A percentile compares a stretch with the other conserved stretches of the same genome.
These are phyloP conservation scores for Kwoniella pini DNA, from an alignment of 768 basidiomycete species.

Conservation along the genomic window DNA sequence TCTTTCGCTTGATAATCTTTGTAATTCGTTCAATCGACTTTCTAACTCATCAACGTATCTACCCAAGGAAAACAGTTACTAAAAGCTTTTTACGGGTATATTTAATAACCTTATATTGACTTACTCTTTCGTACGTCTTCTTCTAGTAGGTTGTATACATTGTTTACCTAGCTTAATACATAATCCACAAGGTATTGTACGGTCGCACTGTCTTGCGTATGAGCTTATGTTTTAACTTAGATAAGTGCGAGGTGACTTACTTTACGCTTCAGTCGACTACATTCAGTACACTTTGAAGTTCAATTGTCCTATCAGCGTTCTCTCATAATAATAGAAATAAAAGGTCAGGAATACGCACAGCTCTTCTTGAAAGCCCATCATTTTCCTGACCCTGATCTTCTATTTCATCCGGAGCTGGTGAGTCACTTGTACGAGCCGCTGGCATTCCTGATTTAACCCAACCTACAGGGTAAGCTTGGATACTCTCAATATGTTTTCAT, in stretches of 20 bases:
- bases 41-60: conserved; percentile 8
- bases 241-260: no score
- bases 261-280: conserved; percentile 20
- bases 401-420: not conserved
- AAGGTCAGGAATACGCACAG: not conserved
- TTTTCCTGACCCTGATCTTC: not conserved
- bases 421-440: not conserved
- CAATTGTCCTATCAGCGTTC: not conserved
- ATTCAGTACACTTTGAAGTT: conserved; percentile 17
- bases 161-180: conserved; percentile 6
- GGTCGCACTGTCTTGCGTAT: conserved; percentile 3
- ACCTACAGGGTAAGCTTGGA: not conserved
- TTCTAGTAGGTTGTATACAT: conserved; percentile 1
- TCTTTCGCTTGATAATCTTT: not conserved
- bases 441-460: not conserved
- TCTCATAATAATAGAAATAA: no score
- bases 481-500: no score
- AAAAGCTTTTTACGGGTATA: no score
- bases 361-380: not conserved
- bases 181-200: conserved; percentile 2
- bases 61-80: not conserved
- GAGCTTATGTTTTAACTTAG: not conserved
- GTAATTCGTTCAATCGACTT: conserved; percentile 4
- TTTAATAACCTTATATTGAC: not conserved
- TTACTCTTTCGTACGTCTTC: conserved; percentile 4